Evolutionary conservation across 345 rosid species (phyloP), one percentile per base, ranked within the genome.

Genomic region (Luvunga scandens): DNA sequence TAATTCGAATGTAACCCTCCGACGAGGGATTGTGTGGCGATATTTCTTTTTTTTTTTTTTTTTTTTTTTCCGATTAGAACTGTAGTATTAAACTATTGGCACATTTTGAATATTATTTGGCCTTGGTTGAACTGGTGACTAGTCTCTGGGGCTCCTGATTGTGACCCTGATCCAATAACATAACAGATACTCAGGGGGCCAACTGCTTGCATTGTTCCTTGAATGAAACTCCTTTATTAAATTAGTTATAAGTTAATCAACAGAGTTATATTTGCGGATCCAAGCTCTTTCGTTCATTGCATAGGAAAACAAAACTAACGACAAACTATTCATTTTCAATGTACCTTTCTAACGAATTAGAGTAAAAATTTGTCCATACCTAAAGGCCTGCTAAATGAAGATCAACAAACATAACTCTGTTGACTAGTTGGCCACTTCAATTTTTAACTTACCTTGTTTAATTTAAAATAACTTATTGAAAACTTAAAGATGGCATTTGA

Each of bases 291-390:
- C 13, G 68, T 31, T 64, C 45, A 31, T 9, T 50, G 56, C 21
- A 18, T 4, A 48, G 56, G 21, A 50, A 50, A 69, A 4, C 5
- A 14, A 30, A 42, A 25, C 77, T 56, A 59, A 66, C 56, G 71
- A 73, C 78, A 38, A 60, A 36, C 71, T 77, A 75, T 33, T 31
- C 57, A 13, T 50, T 13, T 38, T 71, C n/a, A 45, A 63, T 21
- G 61, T 6, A 64, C 50, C 50, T 34, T 66, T 57, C 59, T 28
- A 13, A 24, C 28, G 8, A 34, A 77, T 53, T 78, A 59, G 50
- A 69, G 53, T 42, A 78, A 56, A 14, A 78, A 31, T 78, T 62
- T 71, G 64, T 78, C 81, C 84, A 70, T 75, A 7, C 19, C 39
- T 10, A 6, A n/a, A 25, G 66, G 18, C 72, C 27, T 50, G 61